Base-by-base conservation (phyloP, 2,329 filamentous ascomycete species). In the Pseudophaeomoniella oleicola region DNA sequence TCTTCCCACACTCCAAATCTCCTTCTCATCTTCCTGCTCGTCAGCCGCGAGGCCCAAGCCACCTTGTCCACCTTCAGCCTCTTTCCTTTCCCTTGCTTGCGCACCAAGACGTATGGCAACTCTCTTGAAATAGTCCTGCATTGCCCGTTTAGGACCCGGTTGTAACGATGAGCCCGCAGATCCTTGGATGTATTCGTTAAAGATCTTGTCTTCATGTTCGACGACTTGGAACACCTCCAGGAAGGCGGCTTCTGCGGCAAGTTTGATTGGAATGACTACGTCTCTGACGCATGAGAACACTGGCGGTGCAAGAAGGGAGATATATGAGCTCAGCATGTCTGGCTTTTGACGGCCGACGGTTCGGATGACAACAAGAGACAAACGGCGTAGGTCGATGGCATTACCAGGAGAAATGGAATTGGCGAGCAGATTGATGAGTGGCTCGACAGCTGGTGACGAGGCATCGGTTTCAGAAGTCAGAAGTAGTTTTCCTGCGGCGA, bases 111-210 rank as follows among this genome's bases (percentile, higher is more conserved):
- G 74, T 50, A 88, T 58, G 1, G 85, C 85, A 44, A 98, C 83
- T 30, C 90, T 71, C 69, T 94, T 94, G 64, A 96, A 96, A 63
- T 98, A 98, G 57, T 98, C 90, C 40, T 78, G 72, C 81, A 98
- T 94, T 56, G 80, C 86, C 47, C 88, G 72, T 69, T 92, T 90
- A 5, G 77, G 68, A 10, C 42, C 43, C 5, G 36, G 32, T 4
- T 39, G 34, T 40, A 94, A 59, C 3, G 75, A 72, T 35, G 72
- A 71, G 4, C 72, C 74, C 1, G 78, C 67, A 6, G 72, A 67
- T 12, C 37, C 6, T 6, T 6, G 31, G 64, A 94, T 78, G 59
- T 86, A 96, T 60, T 87, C 87, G 49, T 94, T 87, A 55, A 94
- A 96, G 14, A 94, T 75, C 43, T 74, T 78, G 40, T 68, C 71